Percentiles rank a stretch among this genome's conserved stretches.
These are phyloP conservation scores for Triticum urartu DNA, from an alignment of 176 grass and related monocot genomes.

Conservation along the genomic window DNA sequence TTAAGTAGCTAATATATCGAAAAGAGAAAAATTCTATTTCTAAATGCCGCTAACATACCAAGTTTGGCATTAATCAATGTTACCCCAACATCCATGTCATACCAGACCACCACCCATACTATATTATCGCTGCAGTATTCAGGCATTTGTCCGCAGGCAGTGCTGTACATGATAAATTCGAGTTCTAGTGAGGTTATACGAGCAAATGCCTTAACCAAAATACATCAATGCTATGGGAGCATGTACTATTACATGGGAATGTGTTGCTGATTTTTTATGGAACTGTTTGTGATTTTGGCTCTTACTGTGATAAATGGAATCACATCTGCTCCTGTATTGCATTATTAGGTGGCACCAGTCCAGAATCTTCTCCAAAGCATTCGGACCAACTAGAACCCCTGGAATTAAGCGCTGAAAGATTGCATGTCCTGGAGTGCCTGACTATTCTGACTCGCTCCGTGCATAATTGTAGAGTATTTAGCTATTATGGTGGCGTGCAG, in stretches of 20 bases:
- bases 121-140: not conserved
- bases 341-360: slow-evolving; percentile 59
- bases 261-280: not conserved
- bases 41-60: not conserved
- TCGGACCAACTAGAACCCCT: slow-evolving; percentile 47
- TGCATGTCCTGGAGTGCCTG: slow-evolving; percentile 73
- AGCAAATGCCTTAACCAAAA: not conserved
- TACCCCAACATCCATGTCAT: not conserved
- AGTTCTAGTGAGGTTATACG: not conserved
- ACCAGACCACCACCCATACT: not conserved
- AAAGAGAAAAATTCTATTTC: not conserved
- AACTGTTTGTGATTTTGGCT: slow-evolving; percentile 20
- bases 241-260: not conserved
- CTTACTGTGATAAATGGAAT: slow-evolving; percentile 23
- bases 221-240: not conserved
- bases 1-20: not conserved
- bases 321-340: slow-evolving; percentile 37
- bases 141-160: not conserved
- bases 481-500: slow-evolving; percentile 90
- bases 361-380: slow-evolving; percentile 44
- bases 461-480: slow-evolving; percentile 95
- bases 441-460: slow-evolving; percentile 76
- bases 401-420: slow-evolving; percentile 55
- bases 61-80: not conserved
- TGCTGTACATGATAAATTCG: not conserved